Percentiles rank a stretch among this genome's conserved stretches.
Conservation (phyloP, 2,329 filamentous ascomycete genomes). For the Lecanosticta acicola region DNA sequence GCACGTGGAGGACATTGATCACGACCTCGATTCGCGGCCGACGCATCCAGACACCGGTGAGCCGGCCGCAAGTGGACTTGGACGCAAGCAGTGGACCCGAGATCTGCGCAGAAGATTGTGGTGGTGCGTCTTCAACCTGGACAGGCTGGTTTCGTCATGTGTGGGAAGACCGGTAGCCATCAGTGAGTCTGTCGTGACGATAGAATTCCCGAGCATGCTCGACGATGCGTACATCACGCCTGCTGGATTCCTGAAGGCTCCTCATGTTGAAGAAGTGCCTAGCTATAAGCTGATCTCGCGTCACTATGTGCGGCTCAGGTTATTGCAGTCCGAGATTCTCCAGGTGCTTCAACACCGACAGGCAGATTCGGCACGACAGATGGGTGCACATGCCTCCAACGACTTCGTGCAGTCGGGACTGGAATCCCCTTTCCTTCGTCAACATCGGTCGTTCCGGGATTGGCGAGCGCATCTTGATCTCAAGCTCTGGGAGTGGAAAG, state of each 20-base stretch:
- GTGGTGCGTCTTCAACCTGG: slow-evolving; percentile 92
- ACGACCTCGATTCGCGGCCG: slow-evolving; percentile 43
- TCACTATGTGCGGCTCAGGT: slow-evolving; percentile 82
- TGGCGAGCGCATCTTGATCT: slow-evolving; percentile 87
- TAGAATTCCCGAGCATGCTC: slow-evolving; percentile 82
- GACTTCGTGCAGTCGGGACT: slow-evolving; percentile 72
- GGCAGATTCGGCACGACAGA: slow-evolving; percentile 67
- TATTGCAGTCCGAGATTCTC: slow-evolving; percentile 90
- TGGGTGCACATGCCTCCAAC: slow-evolving; percentile 59
- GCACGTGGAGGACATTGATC: slow-evolving; percentile 78
- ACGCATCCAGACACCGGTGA: slow-evolving; percentile 12
- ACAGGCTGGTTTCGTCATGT: slow-evolving; percentile 89
- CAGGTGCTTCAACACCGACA: slow-evolving; percentile 92
- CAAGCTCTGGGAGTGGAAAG: slow-evolving; percentile 80
- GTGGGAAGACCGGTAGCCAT: slow-evolving; percentile 91
- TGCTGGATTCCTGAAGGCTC: slow-evolving; percentile 62
- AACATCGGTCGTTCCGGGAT: slow-evolving; percentile 76
- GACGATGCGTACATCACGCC: slow-evolving; percentile 86
- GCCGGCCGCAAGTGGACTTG: slow-evolving; percentile 34
- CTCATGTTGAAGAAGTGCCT: slow-evolving; percentile 47
- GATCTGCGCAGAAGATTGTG: slow-evolving; percentile 82
- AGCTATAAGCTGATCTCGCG: slow-evolving; percentile 88
- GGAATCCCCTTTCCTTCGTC: slow-evolving; percentile 76
- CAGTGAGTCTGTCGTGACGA: slow-evolving; percentile 93
- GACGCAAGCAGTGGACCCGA: slow-evolving; percentile 73